These are phyloP conservation scores for Nicotiana noctiflora DNA, from an alignment of 257 asterid genomes.

Conservation along the genomic window DNA sequence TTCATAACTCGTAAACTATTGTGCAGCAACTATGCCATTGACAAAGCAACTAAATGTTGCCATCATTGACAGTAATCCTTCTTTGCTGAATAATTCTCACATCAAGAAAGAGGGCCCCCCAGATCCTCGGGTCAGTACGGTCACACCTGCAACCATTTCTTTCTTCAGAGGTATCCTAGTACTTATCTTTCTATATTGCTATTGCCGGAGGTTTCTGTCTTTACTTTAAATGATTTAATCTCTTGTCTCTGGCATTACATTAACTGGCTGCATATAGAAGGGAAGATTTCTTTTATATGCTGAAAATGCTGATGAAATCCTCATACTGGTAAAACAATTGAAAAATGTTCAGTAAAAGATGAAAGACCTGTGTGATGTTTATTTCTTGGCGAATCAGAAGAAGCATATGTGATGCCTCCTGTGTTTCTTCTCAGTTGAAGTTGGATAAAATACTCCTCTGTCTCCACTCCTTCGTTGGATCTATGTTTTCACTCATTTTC, in stretches of 20 bases:
- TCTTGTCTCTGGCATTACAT: neutral
- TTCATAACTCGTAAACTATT: constrained; percentile 12
- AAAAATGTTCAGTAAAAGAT: neutral
- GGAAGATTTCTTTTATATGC: neutral
- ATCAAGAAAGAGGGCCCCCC: constrained; percentile 75
- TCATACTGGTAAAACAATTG: neutral
- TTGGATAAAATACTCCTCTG: too few species aligned
- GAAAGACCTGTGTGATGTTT: neutral
- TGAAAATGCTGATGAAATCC: neutral
- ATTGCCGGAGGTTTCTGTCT: neutral
- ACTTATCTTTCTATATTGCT: neutral
- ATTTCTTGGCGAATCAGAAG: neutral
- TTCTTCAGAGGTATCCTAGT: constrained; percentile 59
- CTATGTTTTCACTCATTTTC: too few species aligned
- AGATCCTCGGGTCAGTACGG: constrained; percentile 97
- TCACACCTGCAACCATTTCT: constrained; percentile 81
- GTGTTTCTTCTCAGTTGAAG: too few species aligned
- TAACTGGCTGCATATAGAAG: neutral
- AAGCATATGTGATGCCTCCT: neutral
- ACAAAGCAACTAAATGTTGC: constrained; percentile 71
- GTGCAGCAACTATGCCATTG: constrained; percentile 77
- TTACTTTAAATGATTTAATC: neutral
- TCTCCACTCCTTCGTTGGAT: too few species aligned
- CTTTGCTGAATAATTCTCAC: constrained; percentile 40
- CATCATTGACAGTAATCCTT: constrained; percentile 92